Conservation (phyloP, 192 early-diverging fungal species). For the Podochytrium sp. region DNA sequence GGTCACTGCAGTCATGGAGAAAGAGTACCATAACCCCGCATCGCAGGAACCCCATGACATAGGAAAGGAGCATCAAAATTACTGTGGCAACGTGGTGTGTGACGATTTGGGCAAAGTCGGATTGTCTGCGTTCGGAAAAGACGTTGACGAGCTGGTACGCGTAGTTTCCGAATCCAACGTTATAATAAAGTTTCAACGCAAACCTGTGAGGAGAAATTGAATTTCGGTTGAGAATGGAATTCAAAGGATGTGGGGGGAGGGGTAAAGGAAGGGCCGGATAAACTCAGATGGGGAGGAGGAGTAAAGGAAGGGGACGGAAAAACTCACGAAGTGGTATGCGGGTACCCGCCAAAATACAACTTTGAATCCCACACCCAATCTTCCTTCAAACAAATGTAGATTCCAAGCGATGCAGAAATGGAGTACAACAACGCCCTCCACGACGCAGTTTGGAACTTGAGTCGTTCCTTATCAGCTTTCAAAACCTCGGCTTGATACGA, state of each 20-base stretch:
- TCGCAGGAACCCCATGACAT: conserved; percentile 41
- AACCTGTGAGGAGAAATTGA: too few relatives aligned
- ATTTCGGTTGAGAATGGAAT: too few relatives aligned
- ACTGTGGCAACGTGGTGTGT: conserved; percentile 49
- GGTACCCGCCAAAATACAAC: conserved; percentile 26
- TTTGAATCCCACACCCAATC: conserved; percentile 10
- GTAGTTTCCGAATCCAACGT: conserved; percentile 43
- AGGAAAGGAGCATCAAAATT: conserved; percentile 41
- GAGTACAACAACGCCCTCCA: conserved; percentile 16
- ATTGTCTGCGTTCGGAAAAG: conserved; percentile 41
- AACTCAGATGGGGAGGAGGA: too few relatives aligned
- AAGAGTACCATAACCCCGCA: conserved; percentile 45
- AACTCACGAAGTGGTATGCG: neutral
- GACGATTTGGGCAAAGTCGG: conserved; percentile 47
- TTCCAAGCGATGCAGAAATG: conserved; percentile 8
- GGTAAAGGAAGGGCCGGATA: too few relatives aligned
- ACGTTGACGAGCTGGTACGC: conserved; percentile 34
- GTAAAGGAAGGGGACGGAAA: too few relatives aligned
- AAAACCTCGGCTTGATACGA: neutral
- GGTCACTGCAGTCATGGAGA: conserved; percentile 51
- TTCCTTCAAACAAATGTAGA: conserved; percentile 23
- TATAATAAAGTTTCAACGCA: conserved; percentile 47
- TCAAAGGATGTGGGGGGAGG: too few relatives aligned
- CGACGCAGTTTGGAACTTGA: conserved; percentile 20
- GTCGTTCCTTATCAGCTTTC: conserved; percentile 6